Evolutionary conservation across 140 eudicot genomes (phyloP).

Genomic region (Senecio squalidus): DNA sequence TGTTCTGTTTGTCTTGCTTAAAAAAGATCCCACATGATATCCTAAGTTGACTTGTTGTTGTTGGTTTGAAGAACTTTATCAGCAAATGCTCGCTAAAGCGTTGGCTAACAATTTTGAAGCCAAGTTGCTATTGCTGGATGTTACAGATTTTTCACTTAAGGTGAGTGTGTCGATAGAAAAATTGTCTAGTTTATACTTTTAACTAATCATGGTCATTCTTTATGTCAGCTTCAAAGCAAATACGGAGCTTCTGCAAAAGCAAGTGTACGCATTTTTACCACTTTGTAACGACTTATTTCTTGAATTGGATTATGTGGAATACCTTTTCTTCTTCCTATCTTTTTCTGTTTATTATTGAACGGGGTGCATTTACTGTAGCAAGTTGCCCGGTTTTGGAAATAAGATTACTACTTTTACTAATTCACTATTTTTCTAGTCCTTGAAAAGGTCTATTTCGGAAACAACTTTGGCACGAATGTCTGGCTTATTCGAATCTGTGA

Average conservation of each 20-base stretch:
- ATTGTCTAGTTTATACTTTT: background rate
- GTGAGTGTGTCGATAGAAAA: conserved; percentile 20
- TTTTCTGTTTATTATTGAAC: background rate
- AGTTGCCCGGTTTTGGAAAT: background rate
- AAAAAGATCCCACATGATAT: background rate
- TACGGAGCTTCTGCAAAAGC: conserved; percentile 58
- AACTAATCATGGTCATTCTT: conserved; percentile 9
- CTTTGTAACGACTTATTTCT: conserved; percentile 3
- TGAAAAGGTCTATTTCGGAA: conserved; percentile 77
- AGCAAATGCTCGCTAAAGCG: conserved; percentile 97
- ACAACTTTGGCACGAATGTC: conserved; percentile 61
- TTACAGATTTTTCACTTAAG: conserved; percentile 78
- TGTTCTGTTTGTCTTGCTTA: conserved; percentile 10
- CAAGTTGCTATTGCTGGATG: conserved; percentile 72
- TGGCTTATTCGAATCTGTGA: conserved; percentile 61
- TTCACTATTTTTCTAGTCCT: conserved; percentile 43
- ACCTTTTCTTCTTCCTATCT: no score
- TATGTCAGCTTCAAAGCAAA: conserved; percentile 73
- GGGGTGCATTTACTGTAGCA: conserved; percentile 5
- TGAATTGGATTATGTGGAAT: background rate
- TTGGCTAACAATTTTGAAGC: conserved; percentile 86
- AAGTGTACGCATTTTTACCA: conserved; percentile 43
- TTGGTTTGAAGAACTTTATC: conserved; percentile 65
- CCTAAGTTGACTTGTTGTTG: conserved; percentile 3
- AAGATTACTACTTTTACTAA: conserved; percentile 12